Conservation (phyloP, 2,329 filamentous ascomycete genomes). For the Aspergillus ustus region DNA sequence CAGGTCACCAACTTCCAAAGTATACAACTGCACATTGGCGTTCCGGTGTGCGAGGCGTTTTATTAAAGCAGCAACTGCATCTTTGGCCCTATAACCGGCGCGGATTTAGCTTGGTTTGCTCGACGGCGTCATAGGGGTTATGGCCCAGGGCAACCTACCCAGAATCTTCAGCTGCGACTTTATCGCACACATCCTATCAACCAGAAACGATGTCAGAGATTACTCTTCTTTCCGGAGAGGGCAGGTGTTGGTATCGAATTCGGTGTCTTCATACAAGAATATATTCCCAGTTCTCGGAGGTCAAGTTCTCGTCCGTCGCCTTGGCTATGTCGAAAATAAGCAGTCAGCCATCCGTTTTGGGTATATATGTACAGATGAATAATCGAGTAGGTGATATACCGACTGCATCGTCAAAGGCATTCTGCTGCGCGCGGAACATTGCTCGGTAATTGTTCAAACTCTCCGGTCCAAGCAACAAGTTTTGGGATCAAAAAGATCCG, state of each 20-base stretch:
- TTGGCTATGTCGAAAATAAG: slow-evolving; percentile 57
- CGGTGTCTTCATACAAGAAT: slow-evolving; percentile 57
- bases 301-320: slow-evolving; percentile 97
- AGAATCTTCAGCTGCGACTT: slow-evolving; percentile 56
- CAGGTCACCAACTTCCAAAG: slow-evolving; percentile 68
- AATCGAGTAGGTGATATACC: slow-evolving; percentile 48
- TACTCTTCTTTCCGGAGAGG: neutral
- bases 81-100: slow-evolving; percentile 63
- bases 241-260: neutral
- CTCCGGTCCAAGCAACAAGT: neutral
- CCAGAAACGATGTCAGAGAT: slow-evolving; percentile 22
- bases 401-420: slow-evolving; percentile 72
- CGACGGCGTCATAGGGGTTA: neutral
- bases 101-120: slow-evolving; percentile 20
- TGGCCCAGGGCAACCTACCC: slow-evolving; percentile 38
- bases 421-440: slow-evolving; percentile 68
- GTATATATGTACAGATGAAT: neutral
- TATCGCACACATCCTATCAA: slow-evolving; percentile 63
- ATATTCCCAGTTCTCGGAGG: slow-evolving; percentile 78
- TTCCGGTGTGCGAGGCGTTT: slow-evolving; percentile 91
- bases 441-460: slow-evolving; percentile 6
- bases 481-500: neutral
- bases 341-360: slow-evolving; percentile 28
- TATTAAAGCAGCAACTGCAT: slow-evolving; percentile 87
- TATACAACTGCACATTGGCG: slow-evolving; percentile 94